These are phyloP conservation scores for Alternaria sp. DNA, from an alignment of 2,329 filamentous ascomycete species.

Conservation along the genomic window DNA sequence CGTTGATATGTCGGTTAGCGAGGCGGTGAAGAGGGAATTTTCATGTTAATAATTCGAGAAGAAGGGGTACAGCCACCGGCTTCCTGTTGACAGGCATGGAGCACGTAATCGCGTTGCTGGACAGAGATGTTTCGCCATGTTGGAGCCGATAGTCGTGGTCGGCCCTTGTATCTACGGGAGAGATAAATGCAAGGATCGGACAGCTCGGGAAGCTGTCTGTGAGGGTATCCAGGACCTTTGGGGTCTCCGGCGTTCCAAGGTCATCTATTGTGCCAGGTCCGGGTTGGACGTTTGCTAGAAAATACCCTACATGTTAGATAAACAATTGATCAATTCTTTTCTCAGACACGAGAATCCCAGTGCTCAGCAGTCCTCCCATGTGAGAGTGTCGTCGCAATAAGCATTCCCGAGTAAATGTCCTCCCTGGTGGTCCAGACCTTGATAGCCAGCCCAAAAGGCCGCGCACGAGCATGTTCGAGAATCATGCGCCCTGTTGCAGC, in stretches of 20 bases:
- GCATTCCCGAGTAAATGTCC: constrained; percentile 36
- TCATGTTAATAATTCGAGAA: neutral
- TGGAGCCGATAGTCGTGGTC: constrained; percentile 10
- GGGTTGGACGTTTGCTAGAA: constrained; percentile 14
- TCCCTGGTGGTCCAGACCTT: constrained; percentile 42
- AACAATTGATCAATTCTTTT: constrained; percentile 11
- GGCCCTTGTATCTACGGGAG: constrained; percentile 10
- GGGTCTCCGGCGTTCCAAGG: constrained; percentile 10
- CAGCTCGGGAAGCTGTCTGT: constrained; percentile 6
- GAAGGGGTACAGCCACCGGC: neutral
- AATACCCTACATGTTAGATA: constrained; percentile 20
- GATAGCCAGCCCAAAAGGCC: constrained; percentile 22
- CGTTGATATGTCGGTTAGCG: constrained; percentile 36
- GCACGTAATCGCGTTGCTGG: constrained; percentile 1
- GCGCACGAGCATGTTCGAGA: constrained; percentile 30
- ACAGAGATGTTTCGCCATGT: neutral
- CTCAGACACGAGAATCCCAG: neutral
- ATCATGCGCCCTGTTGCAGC: constrained; percentile 25
- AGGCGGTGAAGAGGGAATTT: neutral
- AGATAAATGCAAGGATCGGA: constrained; percentile 2
- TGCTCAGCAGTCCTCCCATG: neutral
- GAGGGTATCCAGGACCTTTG: constrained; percentile 7
- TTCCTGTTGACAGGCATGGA: constrained; percentile 6
- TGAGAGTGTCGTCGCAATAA: constrained; percentile 46
- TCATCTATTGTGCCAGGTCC: constrained; percentile 1